Conservation (phyloP, 2,329 filamentous ascomycete species). For the Ramichloridium luteum region DNA sequence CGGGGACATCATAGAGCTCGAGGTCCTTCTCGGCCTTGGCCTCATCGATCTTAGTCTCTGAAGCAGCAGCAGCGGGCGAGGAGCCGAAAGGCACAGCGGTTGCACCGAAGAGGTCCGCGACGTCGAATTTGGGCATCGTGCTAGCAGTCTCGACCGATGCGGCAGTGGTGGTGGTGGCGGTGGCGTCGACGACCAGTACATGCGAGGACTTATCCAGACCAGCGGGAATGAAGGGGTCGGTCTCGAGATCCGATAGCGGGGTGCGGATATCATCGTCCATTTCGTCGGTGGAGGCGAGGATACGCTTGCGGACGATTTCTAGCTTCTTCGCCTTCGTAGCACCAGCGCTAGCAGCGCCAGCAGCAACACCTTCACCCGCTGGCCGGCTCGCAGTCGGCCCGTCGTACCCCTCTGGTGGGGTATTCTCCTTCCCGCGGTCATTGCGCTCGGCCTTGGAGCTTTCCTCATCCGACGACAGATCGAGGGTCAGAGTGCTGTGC, state of each 20-base stretch:
- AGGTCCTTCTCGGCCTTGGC: conserved; percentile 1
- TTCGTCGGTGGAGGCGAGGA: conserved; percentile 15
- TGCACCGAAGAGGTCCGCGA: conserved; percentile 1
- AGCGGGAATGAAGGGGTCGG: conserved; percentile 24
- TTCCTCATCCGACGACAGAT: conserved; percentile 84
- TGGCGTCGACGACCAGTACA: too few relatives aligned
- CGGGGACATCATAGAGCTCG: conserved; percentile 2
- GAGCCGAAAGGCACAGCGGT: conserved; percentile 4
- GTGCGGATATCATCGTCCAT: conserved; percentile 26
- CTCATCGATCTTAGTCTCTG: conserved; percentile 4
- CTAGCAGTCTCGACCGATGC: conserved; percentile 9
- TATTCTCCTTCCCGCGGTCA: conserved; percentile 76
- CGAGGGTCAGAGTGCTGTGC: conserved; percentile 73
- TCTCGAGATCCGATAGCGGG: conserved; percentile 25
- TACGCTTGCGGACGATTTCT: conserved; percentile 21
- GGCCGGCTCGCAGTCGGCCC: conserved; percentile 11
- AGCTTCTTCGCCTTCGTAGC: conserved; percentile 13
- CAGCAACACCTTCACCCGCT: conserved; percentile 1
- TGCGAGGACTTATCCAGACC: conserved; percentile 22
- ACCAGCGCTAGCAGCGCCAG: conserved; percentile 3
- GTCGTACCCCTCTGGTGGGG: conserved; percentile 51
- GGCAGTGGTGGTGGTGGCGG: conserved; percentile 17
- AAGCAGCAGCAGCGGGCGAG: not conserved
- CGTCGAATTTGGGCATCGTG: conserved; percentile 4
- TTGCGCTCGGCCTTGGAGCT: conserved; percentile 45